Base-by-base conservation (phyloP, 73 alveolate genomes). In the Effrenium voratum region DNA sequence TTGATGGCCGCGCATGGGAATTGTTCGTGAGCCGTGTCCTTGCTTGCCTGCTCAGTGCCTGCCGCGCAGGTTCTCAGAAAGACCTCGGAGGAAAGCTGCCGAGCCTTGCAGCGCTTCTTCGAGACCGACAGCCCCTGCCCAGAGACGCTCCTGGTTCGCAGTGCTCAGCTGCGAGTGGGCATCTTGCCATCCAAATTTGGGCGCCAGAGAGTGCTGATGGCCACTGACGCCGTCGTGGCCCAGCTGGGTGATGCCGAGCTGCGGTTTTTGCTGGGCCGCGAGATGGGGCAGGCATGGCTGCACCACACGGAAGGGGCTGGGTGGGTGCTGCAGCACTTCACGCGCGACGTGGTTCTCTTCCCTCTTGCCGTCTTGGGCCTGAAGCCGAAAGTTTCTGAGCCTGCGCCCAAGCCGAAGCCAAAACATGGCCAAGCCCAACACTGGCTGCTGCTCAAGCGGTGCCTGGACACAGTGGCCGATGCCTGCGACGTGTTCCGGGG, bases 261-360 rank as follows among this genome's bases (percentile, higher is more conserved):
- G 77, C 73, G 97, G n/a, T 90, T 90, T 38, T 72, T 90, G 88
- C n/a, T 90, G 72, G 97, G 97, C 49, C 86, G 97, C 55, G 97
- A 90, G 97, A 90, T 90, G 68, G 97, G 97, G 5, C 70, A 87
- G n/a, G 43, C 75, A 41, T 90, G 97, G 97, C 55, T 90, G 59
- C 97, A 34, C 50, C 97, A 90, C 75, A 52, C 44, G 36, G 97
- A 90, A 12, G 30, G 66, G 19, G 12, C 68, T 32, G 52, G 88
- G n/a, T 90, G 97, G 97, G 47, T 76, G 12, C 75, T 90, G 57
- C 86, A 90, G 60, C 97, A 90, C 57, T 90, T 90, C 88, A 34
- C 68, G 32, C 97, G 97, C 41, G 66, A 90, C 40, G 83, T 90
- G 73, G 38, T 90, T 5, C 57, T 90, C 55, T 50, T 90, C 36